Evolutionary conservation across 2,329 filamentous ascomycete species (phyloP), one percentile per base, ranked within the genome.

Genomic region (Neopestalotiopsis rosae): DNA sequence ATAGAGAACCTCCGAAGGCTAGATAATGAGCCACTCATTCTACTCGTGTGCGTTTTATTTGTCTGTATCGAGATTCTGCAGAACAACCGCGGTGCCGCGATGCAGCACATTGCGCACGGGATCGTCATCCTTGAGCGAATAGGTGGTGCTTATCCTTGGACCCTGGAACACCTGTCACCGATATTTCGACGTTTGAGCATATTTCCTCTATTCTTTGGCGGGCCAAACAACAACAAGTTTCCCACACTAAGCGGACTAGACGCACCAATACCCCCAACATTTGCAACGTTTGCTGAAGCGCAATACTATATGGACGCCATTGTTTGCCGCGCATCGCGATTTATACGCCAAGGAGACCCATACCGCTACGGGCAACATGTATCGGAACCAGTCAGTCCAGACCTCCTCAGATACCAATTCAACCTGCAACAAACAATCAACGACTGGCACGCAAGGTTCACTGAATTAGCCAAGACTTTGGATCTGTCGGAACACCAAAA

Each of bases 61-160:
- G 76, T 82, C 45, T 84, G 82, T 69, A 80, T 85, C 66, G 83
- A 84, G 70, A 79, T 82, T 67, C 73, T 84, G 1, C 78, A 79
- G 0, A 81, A 78, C 9, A 77, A 84, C 71, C 73, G 72, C 20
- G 71, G 76, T 5, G 74, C 76, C 3, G 82, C 81, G 0, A 75
- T 79, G 4, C 74, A 74, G 9, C 83, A 85, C 67, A 79, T 77
- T 4, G 75, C 75, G 0, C 81, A 84, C 67, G 83, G 82, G 10
- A 75, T 82, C 17, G 70, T 71, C 17, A 76, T 84, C 1, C 74
- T 82, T 6, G 79, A 79, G 65, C 72, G 71, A n/a, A 71, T 75
- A 13, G 69, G 72, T 38, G 63, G 68, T 10, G 70, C 72, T 1
- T 75, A 69, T 20, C 74, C 78, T 3, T 79, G 79, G 77, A 72